These are phyloP conservation scores for Trichoderma afroharzianum DNA, from an alignment of 2,329 filamentous ascomycete genomes.

Conservation along the genomic window DNA sequence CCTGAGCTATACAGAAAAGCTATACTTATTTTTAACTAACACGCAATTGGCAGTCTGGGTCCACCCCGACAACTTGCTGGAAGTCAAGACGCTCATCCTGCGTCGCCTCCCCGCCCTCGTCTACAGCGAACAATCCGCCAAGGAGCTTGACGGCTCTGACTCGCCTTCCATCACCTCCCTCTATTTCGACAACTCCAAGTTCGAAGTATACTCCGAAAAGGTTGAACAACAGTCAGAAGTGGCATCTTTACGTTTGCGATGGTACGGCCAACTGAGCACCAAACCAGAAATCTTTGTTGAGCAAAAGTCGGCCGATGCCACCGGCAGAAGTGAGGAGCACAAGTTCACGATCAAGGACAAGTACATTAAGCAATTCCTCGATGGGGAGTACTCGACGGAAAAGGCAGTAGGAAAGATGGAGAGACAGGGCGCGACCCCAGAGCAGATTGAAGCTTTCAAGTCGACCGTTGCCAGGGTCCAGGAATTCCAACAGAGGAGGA, in stretches of 20 bases:
- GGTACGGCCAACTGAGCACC: slow-evolving; percentile 80
- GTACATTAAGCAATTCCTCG: slow-evolving; percentile 82
- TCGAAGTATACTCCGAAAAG: slow-evolving; percentile 83
- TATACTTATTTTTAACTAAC: slow-evolving; percentile 7
- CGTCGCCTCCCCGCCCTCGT: slow-evolving; percentile 86
- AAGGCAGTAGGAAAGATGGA: slow-evolving; percentile 87
- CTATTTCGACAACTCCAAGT: slow-evolving; percentile 88
- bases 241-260: slow-evolving; percentile 79
- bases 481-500: slow-evolving; percentile 69
- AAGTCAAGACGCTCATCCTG: slow-evolving; percentile 94
- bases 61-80: slow-evolving; percentile 88
- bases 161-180: slow-evolving; percentile 93
- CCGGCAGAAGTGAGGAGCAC: slow-evolving; percentile 73
- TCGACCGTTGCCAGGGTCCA: slow-evolving; percentile 73
- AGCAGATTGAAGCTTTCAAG: slow-evolving; percentile 67
- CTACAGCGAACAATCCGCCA: slow-evolving; percentile 84
- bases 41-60: slow-evolving; percentile 70
- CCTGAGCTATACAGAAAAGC: neutral
- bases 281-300: slow-evolving; percentile 81
- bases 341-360: slow-evolving; percentile 89
- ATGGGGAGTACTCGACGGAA: slow-evolving; percentile 86
- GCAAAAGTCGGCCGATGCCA: slow-evolving; percentile 79
- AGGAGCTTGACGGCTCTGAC: slow-evolving; percentile 73
- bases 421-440: slow-evolving; percentile 63
- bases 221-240: slow-evolving; percentile 72